phyloP scores from a whole-genome alignment of 2,329 filamentous ascomycete genomes.

The Reticulascus tulasneorum region DNA sequence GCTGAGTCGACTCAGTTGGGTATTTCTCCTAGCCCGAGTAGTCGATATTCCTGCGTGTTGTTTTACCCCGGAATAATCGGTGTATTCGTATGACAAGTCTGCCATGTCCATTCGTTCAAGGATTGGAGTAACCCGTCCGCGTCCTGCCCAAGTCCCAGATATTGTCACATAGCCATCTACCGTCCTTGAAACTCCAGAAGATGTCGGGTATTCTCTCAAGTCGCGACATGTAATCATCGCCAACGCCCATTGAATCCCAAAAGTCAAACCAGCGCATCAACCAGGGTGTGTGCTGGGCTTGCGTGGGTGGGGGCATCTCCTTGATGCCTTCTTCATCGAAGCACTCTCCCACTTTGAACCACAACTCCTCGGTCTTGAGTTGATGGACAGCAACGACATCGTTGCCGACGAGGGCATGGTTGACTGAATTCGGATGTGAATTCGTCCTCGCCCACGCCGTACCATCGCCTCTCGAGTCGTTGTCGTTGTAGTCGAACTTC shows the following conservation, averaged over 20 bases:
- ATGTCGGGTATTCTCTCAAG: slow-evolving; percentile 19
- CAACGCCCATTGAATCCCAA: slow-evolving; percentile 16
- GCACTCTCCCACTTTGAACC: slow-evolving; percentile 23
- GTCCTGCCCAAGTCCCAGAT: slow-evolving; percentile 21
- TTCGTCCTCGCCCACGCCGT: slow-evolving; percentile 22
- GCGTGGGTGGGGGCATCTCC: slow-evolving; percentile 2
- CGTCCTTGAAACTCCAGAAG: slow-evolving; percentile 15
- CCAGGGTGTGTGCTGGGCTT: slow-evolving; percentile 7
- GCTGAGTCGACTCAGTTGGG: too few species aligned
- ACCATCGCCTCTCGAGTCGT: slow-evolving; percentile 21
- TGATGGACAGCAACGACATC: slow-evolving; percentile 22
- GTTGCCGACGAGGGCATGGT: slow-evolving; percentile 19
- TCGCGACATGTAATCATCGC: slow-evolving; percentile 13
- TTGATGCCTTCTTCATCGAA: slow-evolving; percentile 24
- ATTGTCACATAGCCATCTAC: slow-evolving; percentile 20
- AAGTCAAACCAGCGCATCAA: slow-evolving; percentile 20
- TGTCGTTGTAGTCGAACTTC: slow-evolving; percentile 26
- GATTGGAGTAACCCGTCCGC: slow-evolving; percentile 15
- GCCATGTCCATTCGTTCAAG: too few species aligned
- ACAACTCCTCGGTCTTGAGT: slow-evolving; percentile 21
- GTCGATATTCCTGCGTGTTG: too few species aligned
- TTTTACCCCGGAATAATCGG: too few species aligned
- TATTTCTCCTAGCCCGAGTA: too few species aligned
- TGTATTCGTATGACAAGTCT: too few species aligned
- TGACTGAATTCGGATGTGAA: slow-evolving; percentile 19